Evolutionary conservation across 306 rosid species (phyloP).

Genomic region (Inga leiocalycina): DNA sequence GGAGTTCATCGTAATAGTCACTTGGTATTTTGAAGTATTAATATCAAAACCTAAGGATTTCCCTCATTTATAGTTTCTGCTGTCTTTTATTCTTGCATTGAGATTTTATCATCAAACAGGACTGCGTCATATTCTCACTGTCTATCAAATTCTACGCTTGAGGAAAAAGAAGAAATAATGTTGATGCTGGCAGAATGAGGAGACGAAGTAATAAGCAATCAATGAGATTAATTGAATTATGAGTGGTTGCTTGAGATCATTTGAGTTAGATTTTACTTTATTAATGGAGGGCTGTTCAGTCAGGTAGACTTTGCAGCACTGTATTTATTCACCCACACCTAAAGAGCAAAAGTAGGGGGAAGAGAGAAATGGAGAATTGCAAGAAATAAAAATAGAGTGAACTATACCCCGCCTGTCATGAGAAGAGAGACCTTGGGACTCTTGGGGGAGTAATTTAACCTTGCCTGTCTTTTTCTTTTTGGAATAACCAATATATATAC

Average conservation of each 20-base stretch:
- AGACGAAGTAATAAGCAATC: neutral
- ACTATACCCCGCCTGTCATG: constrained; percentile 46
- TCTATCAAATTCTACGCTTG: neutral
- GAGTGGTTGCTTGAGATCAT: neutral
- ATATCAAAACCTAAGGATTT: neutral
- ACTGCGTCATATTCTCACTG: neutral
- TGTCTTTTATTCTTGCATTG: neutral
- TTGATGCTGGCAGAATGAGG: neutral
- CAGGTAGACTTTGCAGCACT: constrained; percentile 5
- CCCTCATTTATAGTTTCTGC: neutral
- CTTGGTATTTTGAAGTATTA: neutral
- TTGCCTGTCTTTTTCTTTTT: constrained; percentile 43
- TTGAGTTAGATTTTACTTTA: neutral
- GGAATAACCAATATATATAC: constrained; percentile 43
- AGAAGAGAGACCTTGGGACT: constrained; percentile 40
- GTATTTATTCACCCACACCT: constrained; percentile 9
- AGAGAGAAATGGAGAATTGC: neutral
- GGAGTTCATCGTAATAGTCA: neutral
- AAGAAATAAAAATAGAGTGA: constrained; percentile 13
- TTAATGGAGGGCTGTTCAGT: neutral
- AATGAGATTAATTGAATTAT: neutral
- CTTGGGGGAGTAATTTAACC: constrained; percentile 33
- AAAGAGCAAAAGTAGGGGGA: neutral
- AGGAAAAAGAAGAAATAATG: neutral
- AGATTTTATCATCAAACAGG: neutral